These are phyloP conservation scores for Tephrocybe sp. DNA, from an alignment of 768 basidiomycete genomes.

Conservation along the genomic window DNA sequence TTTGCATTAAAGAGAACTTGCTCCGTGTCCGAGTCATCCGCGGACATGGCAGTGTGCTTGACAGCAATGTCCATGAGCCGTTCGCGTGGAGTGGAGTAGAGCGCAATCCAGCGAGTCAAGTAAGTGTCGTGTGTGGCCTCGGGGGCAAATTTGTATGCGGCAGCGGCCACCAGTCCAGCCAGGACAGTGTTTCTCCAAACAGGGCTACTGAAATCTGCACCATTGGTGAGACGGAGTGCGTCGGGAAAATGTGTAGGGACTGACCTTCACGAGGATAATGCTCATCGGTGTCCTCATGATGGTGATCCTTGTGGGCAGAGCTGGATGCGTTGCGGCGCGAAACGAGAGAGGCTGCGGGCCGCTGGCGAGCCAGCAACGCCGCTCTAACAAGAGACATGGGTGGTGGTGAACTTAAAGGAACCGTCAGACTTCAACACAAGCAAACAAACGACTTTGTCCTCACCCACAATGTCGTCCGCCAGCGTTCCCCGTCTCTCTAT, in stretches of 20 bases:
- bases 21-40: constrained; percentile 41
- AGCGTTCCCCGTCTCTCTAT: constrained; percentile 23
- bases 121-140: constrained; percentile 57
- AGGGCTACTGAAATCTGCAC: constrained; percentile 58
- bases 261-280: constrained; percentile 63
- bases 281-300: constrained; percentile 30
- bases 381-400: constrained; percentile 49
- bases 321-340: constrained; percentile 44
- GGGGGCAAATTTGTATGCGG: constrained; percentile 71
- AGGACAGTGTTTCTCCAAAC: constrained; percentile 70
- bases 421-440: constrained; percentile 3
- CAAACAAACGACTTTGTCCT: constrained; percentile 12
- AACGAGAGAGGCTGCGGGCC: constrained; percentile 26
- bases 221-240: constrained; percentile 3
- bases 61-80: constrained; percentile 58
- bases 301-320: constrained; percentile 32
- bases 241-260: constrained; percentile 15
- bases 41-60: constrained; percentile 51
- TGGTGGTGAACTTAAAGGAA: background rate
- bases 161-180: constrained; percentile 46
- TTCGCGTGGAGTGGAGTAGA: constrained; percentile 53
- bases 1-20: constrained; percentile 43
- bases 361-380: constrained; percentile 36
- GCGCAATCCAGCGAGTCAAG: constrained; percentile 64
- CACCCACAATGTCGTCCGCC: constrained; percentile 3